These are phyloP conservation scores for Leptographium lundbergii DNA, from an alignment of 2,329 filamentous ascomycete species.

Conservation along the genomic window DNA sequence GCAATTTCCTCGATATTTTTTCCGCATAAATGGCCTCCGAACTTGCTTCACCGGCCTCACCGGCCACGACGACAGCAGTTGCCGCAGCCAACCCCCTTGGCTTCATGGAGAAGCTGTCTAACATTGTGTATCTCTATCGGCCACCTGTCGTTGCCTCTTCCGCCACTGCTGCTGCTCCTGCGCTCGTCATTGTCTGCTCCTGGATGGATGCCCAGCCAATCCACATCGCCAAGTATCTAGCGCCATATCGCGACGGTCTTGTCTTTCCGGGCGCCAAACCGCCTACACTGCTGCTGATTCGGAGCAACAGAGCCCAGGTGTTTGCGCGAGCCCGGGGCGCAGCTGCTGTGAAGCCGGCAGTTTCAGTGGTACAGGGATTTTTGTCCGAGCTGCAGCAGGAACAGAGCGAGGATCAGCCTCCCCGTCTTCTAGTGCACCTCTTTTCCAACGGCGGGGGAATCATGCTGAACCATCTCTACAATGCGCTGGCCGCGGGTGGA, in stretches of 20 bases:
- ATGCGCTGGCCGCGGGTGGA: conserved; percentile 8
- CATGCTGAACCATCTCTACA: conserved; percentile 26
- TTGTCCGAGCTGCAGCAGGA: conserved; percentile 8
- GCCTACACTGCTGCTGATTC: conserved; percentile 33
- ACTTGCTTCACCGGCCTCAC: background rate
- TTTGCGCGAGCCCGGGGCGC: conserved; percentile 20
- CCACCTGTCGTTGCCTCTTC: conserved; percentile 10
- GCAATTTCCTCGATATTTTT: background rate
- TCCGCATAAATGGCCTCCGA: background rate
- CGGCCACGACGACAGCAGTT: background rate
- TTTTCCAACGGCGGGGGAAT: conserved; percentile 41
- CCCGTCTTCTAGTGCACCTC: conserved; percentile 31
- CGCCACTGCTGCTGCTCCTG: conserved; percentile 19
- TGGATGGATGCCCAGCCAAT: conserved; percentile 39
- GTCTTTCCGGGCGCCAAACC: conserved; percentile 20
- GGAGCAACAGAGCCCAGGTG: conserved; percentile 25
- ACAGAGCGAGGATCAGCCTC: conserved; percentile 4
- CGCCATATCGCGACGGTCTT: conserved; percentile 23
- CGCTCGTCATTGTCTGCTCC: conserved; percentile 32
- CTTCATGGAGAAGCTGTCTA: conserved; percentile 26
- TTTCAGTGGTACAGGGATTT: conserved; percentile 24
- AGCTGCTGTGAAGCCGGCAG: conserved; percentile 24
- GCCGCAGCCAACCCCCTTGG: conserved; percentile 13
- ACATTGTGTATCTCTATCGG: conserved; percentile 23
- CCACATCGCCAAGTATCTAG: conserved; percentile 39